Evolutionary conservation across 495 filamentous ascomycete genomes (phyloP).

Genomic region (Penicillium turbatum): DNA sequence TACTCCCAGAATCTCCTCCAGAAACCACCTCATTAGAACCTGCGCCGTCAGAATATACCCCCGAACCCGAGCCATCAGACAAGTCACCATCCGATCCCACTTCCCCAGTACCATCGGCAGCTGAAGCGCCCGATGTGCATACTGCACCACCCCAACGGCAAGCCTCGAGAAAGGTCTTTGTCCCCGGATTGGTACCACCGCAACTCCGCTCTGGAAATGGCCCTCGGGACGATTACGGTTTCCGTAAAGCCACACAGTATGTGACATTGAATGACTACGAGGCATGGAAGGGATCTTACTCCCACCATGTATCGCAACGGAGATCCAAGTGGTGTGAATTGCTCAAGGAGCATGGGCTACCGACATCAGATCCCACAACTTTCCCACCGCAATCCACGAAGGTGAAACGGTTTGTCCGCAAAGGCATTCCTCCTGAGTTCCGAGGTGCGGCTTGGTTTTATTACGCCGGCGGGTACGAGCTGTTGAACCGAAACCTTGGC

Average conservation of each 20-base stretch:
- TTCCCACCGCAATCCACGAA: slow-evolving; percentile 80
- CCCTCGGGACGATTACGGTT: slow-evolving; percentile 80
- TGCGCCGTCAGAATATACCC: background rate
- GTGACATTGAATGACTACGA: slow-evolving; percentile 75
- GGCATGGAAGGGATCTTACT: slow-evolving; percentile 70
- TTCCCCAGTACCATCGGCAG: background rate
- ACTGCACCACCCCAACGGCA: slow-evolving; percentile 22
- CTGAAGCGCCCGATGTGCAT: slow-evolving; percentile 4
- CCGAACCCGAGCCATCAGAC: slow-evolving; percentile 4
- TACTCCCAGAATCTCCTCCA: slow-evolving; percentile 6
- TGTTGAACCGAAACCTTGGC: slow-evolving; percentile 66
- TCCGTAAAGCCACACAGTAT: slow-evolving; percentile 81
- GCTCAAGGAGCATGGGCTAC: slow-evolving; percentile 70
- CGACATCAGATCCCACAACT: slow-evolving; percentile 61
- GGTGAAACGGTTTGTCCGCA: slow-evolving; percentile 83
- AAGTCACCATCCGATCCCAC: slow-evolving; percentile 1
- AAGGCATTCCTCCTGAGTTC: slow-evolving; percentile 93
- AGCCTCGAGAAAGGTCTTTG: slow-evolving; percentile 39
- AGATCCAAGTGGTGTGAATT: slow-evolving; percentile 76
- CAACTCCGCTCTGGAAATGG: slow-evolving; percentile 30
- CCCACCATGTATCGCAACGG: slow-evolving; percentile 62
- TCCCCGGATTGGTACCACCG: slow-evolving; percentile 41
- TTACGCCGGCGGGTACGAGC: slow-evolving; percentile 85
- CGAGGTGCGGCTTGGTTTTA: slow-evolving; percentile 95
- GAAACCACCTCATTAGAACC: background rate